phyloP scores from a whole-genome alignment of 2,329 filamentous ascomycete genomes.

The Trichoderma harzianum region DNA sequence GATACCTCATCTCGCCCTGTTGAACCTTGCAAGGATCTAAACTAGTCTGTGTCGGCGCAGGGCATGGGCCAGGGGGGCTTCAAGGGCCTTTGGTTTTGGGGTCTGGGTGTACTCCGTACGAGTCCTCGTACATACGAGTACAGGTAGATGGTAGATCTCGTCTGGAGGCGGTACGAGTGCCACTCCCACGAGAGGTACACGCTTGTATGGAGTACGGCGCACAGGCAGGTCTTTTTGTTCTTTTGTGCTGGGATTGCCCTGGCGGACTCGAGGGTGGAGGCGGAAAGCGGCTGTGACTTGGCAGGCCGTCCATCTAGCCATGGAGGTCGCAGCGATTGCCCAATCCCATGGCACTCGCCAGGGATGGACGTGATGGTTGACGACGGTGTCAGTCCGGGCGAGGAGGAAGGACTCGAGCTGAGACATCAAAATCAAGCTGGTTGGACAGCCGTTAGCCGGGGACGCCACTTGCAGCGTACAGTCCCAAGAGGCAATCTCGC shows the following conservation, averaged over 20 bases:
- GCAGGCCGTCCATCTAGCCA: not conserved
- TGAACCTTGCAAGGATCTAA: conserved; percentile 24
- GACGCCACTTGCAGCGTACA: conserved; percentile 4
- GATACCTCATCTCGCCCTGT: conserved; percentile 39
- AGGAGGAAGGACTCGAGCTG: conserved; percentile 23
- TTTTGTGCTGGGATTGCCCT: not conserved
- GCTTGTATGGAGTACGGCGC: not conserved
- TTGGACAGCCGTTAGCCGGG: conserved; percentile 19
- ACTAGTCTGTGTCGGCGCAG: conserved; percentile 15
- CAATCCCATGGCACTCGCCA: conserved; percentile 10
- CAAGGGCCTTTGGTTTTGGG: not conserved
- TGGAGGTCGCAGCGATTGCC: conserved; percentile 5
- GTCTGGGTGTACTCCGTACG: not conserved
- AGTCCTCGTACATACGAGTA: not conserved
- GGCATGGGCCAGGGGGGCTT: conserved; percentile 19
- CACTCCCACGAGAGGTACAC: not conserved
- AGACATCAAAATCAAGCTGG: conserved; percentile 21
- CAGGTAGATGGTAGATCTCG: conserved; percentile 19
- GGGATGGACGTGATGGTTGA: not conserved
- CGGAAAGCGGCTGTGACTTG: not conserved
- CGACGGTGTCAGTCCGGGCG: not conserved
- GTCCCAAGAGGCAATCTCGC: conserved; percentile 7
- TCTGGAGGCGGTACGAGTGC: not conserved
- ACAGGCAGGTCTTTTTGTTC: not conserved
- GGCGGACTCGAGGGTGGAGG: not conserved